A percentile compares a stretch with the other conserved stretches of the same genome.
Conservation (phyloP, 352 stramenopile genomes). For the Phytophthora rubi region DNA sequence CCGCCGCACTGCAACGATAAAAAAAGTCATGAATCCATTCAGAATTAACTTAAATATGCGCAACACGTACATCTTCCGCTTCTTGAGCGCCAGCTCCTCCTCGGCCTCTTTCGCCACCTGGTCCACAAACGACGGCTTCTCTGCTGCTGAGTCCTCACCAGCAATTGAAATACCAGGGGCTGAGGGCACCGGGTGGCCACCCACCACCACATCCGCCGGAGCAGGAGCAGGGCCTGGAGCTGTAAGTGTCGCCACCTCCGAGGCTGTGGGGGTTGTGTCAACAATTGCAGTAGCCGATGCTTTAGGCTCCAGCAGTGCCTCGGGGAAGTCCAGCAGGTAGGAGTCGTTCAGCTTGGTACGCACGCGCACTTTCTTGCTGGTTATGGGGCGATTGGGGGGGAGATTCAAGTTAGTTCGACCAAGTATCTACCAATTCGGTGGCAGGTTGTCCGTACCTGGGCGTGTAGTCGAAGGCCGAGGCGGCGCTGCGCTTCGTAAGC, state of each 20-base stretch:
- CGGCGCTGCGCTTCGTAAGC: slow-evolving; percentile 63
- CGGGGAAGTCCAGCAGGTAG: slow-evolving; percentile 61
- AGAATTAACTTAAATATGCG: slow-evolving; percentile 1
- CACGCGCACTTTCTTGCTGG: slow-evolving; percentile 79
- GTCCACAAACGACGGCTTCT: slow-evolving; percentile 51
- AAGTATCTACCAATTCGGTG: slow-evolving; percentile 5
- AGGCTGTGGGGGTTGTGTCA: slow-evolving; percentile 10
- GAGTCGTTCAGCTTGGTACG: slow-evolving; percentile 65
- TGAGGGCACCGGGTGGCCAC: slow-evolving; percentile 26
- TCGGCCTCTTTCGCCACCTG: slow-evolving; percentile 67
- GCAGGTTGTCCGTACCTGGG: slow-evolving; percentile 47
- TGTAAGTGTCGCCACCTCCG: slow-evolving; percentile 5
- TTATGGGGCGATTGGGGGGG: slow-evolving; percentile 2
- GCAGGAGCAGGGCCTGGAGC: slow-evolving; percentile 7
- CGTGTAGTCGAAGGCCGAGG: slow-evolving; percentile 55
- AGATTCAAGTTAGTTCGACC: slow-evolving; percentile 3
- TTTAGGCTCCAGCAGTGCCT: slow-evolving; percentile 57
- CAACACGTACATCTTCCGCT: slow-evolving; percentile 51
- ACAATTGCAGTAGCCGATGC: slow-evolving; percentile 2
- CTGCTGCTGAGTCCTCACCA: slow-evolving; percentile 15
- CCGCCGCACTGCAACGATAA: slow-evolving; percentile 21
- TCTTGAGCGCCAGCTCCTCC: slow-evolving; percentile 50
- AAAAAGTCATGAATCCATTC: slow-evolving; percentile 5
- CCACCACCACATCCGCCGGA: slow-evolving; percentile 15
- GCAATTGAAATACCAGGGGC: slow-evolving; percentile 26